Conservation (phyloP, 2,329 filamentous ascomycete genomes). For the Colletotrichum paranaense region DNA sequence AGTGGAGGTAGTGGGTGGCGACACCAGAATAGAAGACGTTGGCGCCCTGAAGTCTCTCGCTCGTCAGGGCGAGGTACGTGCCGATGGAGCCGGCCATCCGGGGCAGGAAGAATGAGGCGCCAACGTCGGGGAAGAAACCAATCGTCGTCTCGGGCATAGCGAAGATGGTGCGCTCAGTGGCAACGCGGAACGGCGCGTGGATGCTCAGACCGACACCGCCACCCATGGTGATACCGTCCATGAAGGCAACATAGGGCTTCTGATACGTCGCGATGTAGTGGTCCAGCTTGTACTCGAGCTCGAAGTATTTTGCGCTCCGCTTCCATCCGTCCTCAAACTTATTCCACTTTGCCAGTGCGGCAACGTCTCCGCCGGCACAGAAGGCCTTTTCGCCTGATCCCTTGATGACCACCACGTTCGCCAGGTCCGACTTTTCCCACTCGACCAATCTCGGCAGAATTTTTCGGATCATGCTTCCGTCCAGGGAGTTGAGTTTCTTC, state of each 20-base stretch:
- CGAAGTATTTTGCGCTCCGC: constrained; percentile 87
- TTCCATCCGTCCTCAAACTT: constrained; percentile 74
- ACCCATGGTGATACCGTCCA: constrained; percentile 99
- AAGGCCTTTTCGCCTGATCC: constrained; percentile 87
- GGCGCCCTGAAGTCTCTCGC: constrained; percentile 82
- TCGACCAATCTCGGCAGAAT: constrained; percentile 90
- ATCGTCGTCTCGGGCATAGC: constrained; percentile 99
- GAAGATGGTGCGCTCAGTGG: constrained; percentile 94
- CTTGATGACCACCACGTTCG: constrained; percentile 92
- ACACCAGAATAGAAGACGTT: constrained; percentile 92
- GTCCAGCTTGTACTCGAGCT: constrained; percentile 93
- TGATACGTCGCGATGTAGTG: constrained; percentile 93
- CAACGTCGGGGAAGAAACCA: constrained; percentile 98
- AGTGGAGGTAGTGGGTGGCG: constrained; percentile 96
- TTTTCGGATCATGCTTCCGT: constrained; percentile 94
- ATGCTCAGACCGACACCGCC: constrained; percentile 94
- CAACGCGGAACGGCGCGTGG: constrained; percentile 95
- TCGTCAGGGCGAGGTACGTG: constrained; percentile 93
- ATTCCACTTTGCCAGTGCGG: constrained; percentile 80
- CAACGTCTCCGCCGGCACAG: constrained; percentile 94
- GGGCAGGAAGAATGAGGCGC: constrained; percentile 94
- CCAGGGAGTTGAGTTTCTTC: constrained; percentile 90
- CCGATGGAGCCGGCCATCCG: constrained; percentile 87
- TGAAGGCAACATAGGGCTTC: constrained; percentile 94
- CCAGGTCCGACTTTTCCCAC: constrained; percentile 95